Evolutionary conservation across 2,329 filamentous ascomycete genomes (phyloP).

Genomic region (Mycocentrospora acerina): DNA sequence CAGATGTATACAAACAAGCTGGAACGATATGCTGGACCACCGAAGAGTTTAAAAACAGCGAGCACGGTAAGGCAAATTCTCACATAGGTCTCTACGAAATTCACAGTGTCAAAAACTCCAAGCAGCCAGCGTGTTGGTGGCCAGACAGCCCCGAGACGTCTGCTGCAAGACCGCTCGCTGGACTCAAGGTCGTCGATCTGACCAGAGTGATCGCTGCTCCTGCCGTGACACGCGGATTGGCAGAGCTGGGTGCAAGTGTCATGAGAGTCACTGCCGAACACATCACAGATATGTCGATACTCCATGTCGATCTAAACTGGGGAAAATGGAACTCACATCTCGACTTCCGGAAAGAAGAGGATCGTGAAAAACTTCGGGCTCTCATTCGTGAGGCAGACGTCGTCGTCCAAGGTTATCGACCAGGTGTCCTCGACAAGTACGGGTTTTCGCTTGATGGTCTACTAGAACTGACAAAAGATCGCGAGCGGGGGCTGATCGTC

Average conservation of each 20-base stretch:
- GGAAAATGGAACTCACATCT: conserved; percentile 53
- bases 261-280: conserved; percentile 47
- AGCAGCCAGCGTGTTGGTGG: conserved; percentile 48
- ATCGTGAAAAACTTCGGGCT: conserved; percentile 41
- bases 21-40: conserved; percentile 44
- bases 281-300: conserved; percentile 43
- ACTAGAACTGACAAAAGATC: conserved; percentile 44
- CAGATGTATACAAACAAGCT: conserved; percentile 44
- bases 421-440: conserved; percentile 50
- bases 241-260: conserved; percentile 51
- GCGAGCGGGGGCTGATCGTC: conserved; percentile 49
- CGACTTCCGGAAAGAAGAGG: conserved; percentile 45
- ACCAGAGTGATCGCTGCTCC: conserved; percentile 54
- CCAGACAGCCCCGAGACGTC: conserved; percentile 34
- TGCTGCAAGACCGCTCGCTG: conserved; percentile 46
- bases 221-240: conserved; percentile 45
- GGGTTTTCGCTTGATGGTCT: conserved; percentile 48
- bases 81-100: conserved; percentile 47
- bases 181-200: conserved; percentile 55
- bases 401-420: conserved; percentile 54
- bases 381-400: conserved; percentile 54
- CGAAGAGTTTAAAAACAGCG: conserved; percentile 42
- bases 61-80: conserved; percentile 47
- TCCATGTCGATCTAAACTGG: conserved; percentile 52
- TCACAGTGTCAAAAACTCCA: conserved; percentile 21